Evolutionary conservation across 352 stramenopile genomes (phyloP).

Genomic region (Hyaloperonospora brassicae): DNA sequence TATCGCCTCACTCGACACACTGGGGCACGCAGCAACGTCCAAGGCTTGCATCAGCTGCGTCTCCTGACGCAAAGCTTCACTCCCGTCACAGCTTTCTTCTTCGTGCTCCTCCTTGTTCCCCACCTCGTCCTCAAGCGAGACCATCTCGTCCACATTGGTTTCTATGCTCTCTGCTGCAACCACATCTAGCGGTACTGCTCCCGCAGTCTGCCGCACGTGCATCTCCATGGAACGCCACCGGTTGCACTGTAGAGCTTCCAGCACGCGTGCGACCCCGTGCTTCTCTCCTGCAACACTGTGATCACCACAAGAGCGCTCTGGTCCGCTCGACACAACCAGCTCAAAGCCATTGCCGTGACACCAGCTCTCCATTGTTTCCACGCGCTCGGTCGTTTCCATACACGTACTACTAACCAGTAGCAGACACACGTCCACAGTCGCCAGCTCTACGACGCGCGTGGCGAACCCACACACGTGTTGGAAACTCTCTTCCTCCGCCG

Average conservation of each 20-base stretch:
- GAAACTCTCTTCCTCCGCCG: conserved; percentile 32
- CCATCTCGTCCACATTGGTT: conserved; percentile 4
- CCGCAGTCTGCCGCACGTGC: conserved; percentile 9
- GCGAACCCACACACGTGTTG: conserved; percentile 33
- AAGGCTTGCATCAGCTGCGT: conserved; percentile 35
- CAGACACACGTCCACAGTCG: conserved; percentile 53
- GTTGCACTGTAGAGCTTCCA: conserved; percentile 70
- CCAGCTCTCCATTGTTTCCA: conserved; percentile 36
- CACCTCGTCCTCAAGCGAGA: not conserved
- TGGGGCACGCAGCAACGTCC: conserved; percentile 26
- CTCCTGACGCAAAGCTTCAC: conserved; percentile 35
- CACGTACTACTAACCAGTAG: conserved; percentile 33
- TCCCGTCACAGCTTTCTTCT: conserved; percentile 2
- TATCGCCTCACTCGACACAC: conserved; percentile 2
- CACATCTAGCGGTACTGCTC: not conserved
- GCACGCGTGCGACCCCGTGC: conserved; percentile 49
- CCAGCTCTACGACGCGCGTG: conserved; percentile 38
- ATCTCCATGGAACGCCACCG: conserved; percentile 77
- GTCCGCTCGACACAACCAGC: conserved; percentile 32
- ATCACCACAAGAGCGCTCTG: not conserved
- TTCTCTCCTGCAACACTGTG: conserved; percentile 31
- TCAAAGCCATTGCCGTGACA: conserved; percentile 59
- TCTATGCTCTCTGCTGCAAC: not conserved
- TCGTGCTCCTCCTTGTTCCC: conserved; percentile 6
- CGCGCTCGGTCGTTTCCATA: conserved; percentile 19